Evolutionary conservation across 164 flowering plant genomes (phyloP).

Genomic region (Buxus sempervirens): DNA sequence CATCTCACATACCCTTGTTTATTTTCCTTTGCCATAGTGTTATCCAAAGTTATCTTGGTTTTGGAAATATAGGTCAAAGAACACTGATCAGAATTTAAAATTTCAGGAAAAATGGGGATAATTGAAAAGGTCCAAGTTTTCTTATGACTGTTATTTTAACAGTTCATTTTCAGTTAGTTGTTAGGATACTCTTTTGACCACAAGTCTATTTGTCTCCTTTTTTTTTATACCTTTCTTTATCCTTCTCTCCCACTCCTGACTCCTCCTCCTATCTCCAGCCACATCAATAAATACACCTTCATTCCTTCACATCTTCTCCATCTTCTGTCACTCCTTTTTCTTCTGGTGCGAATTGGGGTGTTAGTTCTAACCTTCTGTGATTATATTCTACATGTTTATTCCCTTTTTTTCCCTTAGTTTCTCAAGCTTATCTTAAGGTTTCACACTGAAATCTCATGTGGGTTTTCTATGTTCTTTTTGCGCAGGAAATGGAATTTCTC

Average conservation of each 20-base stretch:
- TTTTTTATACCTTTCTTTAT: not conserved
- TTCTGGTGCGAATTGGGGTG: conserved; percentile 1
- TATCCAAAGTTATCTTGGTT: conserved; percentile 8
- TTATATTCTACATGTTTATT: not conserved
- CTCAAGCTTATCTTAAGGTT: not conserved
- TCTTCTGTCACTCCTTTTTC: conserved; percentile 6
- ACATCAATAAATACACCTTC: conserved; percentile 23
- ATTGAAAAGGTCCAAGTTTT: not conserved
- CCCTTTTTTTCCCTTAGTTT: conserved; percentile 2
- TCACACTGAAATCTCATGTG: conserved; percentile 11
- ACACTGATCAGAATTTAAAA: not conserved
- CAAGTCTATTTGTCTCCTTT: not conserved
- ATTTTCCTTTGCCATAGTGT: too few species aligned
- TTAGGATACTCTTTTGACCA: conserved; percentile 19
- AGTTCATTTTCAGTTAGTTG: conserved; percentile 27
- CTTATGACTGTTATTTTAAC: not conserved
- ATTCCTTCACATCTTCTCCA: conserved; percentile 21
- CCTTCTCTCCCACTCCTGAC: not conserved
- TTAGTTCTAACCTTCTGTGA: conserved; percentile 12
- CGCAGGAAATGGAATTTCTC: conserved; percentile 39
- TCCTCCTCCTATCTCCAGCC: conserved; percentile 8
- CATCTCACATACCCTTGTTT: too few species aligned
- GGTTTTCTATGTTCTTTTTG: conserved; percentile 9
- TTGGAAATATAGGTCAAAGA: conserved; percentile 9
- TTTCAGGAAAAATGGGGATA: not conserved